Conservation (phyloP, 176 grass and related monocot genomes). For the Alloteropsis semialata region DNA sequence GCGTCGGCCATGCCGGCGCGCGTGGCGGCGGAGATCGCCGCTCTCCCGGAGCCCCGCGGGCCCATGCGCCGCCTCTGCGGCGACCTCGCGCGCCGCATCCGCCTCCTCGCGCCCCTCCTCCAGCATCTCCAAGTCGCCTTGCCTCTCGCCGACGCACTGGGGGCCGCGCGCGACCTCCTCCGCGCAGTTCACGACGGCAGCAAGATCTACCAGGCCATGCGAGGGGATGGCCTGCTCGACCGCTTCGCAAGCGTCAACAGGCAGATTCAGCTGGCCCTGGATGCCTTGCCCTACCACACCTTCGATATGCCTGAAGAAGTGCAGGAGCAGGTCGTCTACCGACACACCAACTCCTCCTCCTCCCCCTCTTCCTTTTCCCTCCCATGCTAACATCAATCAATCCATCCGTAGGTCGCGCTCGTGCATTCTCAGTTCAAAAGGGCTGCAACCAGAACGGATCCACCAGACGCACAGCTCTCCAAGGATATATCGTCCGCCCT, state of each 20-base stretch:
- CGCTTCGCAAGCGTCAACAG: slow-evolving; percentile 54
- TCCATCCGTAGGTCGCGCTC: slow-evolving; percentile 57
- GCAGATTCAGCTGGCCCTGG: slow-evolving; percentile 57
- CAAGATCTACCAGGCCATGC: slow-evolving; percentile 83
- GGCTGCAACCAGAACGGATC: slow-evolving; percentile 47
- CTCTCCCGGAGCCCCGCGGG: slow-evolving; percentile 76
- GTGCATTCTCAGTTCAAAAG: slow-evolving; percentile 80
- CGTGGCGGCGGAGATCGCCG: slow-evolving; percentile 60
- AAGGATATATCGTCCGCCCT: slow-evolving; percentile 59
- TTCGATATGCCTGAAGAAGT: slow-evolving; percentile 79
- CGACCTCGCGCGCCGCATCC: slow-evolving; percentile 75
- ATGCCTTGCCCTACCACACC: slow-evolving; percentile 48
- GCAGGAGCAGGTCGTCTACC: slow-evolving; percentile 67
- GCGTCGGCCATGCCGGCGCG: slow-evolving; percentile 26
- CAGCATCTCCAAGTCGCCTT: slow-evolving; percentile 49
- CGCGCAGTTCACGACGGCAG: slow-evolving; percentile 65
- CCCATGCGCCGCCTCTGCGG: slow-evolving; percentile 69
- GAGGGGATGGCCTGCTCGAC: slow-evolving; percentile 37
- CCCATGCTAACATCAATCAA: not conserved
- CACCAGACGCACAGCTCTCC: slow-evolving; percentile 48
- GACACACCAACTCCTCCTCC: not conserved
- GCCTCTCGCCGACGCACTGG: slow-evolving; percentile 47
- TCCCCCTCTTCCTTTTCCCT: not conserved
- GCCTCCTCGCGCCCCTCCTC: slow-evolving; percentile 75
- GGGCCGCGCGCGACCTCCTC: slow-evolving; percentile 60